Base-by-base conservation (phyloP, 208 protist genomes). In the Wallacemonas sp. region DNA sequence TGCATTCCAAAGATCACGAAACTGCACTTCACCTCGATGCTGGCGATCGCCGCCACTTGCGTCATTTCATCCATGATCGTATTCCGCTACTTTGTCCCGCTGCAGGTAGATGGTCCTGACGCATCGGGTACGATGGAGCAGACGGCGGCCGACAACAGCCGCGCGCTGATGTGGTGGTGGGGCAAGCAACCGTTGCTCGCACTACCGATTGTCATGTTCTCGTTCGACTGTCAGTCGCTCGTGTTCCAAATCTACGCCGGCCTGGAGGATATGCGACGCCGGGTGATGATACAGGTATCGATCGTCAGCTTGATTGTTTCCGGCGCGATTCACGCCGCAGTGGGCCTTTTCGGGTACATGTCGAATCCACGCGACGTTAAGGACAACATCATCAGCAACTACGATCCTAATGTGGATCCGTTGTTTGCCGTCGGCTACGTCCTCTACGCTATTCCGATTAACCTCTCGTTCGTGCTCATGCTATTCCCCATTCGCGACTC, bases 191-290 rank as follows among this genome's bases (percentile, higher is more conserved):
- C 79, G 3, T 44, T 89, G 22, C 60, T 92, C 33, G 63, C 80
- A 0, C 48, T 92, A 17, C 81, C 86, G 3, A 86, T 92, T 61
- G 79, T 89, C 50, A 92, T 92, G 86, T 92, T 92, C 66, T 87
- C 82, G 46, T 92, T 92, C 46, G 86, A 87, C 57, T 92, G 86
- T 58, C 86, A 92, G 68, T 82, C 81, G 21, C 71, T 92, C 30
- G 76, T 89, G 2, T 92, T 92, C 48, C 86, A 92, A 55, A 76
- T 92, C 24, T 92, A 92, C 71, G 73, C 80, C 13, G 60, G 66
- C 1, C 69, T 92, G 3, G 46, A 79, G 1, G 70, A 85, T 38
- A 89, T 89, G 80, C 68, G 71, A 2, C 85, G 85, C 37, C 45
- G 61, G 27, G 83, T 59, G 44, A 92, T 92, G 86, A 52, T 79